Base-by-base conservation (phyloP, 768 basidiomycete genomes). In the Pisolithus microcarpus region DNA sequence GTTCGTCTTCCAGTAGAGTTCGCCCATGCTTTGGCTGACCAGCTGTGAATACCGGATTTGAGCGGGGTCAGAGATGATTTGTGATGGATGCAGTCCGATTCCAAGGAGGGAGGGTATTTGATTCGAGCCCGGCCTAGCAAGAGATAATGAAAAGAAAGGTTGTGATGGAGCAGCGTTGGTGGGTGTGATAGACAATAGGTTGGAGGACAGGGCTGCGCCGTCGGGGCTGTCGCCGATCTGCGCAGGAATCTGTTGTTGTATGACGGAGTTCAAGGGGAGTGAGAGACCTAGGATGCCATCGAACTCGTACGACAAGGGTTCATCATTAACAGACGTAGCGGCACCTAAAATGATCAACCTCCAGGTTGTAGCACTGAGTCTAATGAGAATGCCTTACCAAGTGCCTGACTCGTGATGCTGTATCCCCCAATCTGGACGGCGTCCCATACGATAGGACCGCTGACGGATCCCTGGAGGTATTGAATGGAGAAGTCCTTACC, bases 281-380 rank as follows among this genome's bases (percentile, higher is more conserved):
- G 86, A 85, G 43, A 91, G 80, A 16, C 87, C 88, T 5, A 90
- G 74, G 47, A 90, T 75, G 24, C 88, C 88, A 52, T 68, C 72
- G 62, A 85, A 91, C 11, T 69, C 56, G 8, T 72, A 58, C 1
- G 75, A 66, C 7, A 91, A 75, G 0, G 78, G 78, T 64, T 91
- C 89, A 36, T 69, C 59, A 1, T 65, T 39, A 44, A 90, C 79
- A 37, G 57, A 56, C 36, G 72, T 63, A 4, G 79, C 87, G 2
- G 87, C 82, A 48, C 79, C 86, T 87, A 60, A 36, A 26, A 34
- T 48, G 13, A 19, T 7, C n/a, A 48, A 21, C 26, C 7, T 38
- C 18, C 38, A 50, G 46, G 34, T 31, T 48, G 39, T 39, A 36
- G 10, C 10, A 30, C 34, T 7, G 18, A 13, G 38, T 26, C 21